Evolutionary conservation across 2,329 filamentous ascomycete species (phyloP), one percentile per base, ranked within the genome.

Genomic region (Pyrenochaeta sp.): DNA sequence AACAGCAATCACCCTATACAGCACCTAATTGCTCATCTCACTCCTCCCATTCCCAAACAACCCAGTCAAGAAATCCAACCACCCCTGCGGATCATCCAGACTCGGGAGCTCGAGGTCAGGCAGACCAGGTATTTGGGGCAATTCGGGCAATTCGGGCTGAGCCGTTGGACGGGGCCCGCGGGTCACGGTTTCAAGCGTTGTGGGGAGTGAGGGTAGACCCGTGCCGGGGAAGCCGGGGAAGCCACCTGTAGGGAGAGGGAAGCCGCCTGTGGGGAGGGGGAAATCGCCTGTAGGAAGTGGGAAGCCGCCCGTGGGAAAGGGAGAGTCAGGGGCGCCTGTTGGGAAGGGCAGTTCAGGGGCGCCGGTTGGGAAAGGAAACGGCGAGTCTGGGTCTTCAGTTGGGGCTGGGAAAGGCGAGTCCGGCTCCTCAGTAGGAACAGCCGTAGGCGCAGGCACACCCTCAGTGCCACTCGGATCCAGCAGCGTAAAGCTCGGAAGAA

Each of bases 401-500:
- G 44, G 35, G 18, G 26, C 17, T 4, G 43, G 36, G 23, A 46
- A 40, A 4, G 32, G 44, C 6, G 19, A 29, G 6, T 18, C 31
- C n/a, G 41, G 41, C 15, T 14, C 23, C 8, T 24, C 38, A 3
- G 39, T 46, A 13, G 42, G 42, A 1, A 21, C 11, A 19, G 36
- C 19, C 17, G 41, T 43, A 14, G 41, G 34, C 17, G 10, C n/a
- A 13, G 41, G 34, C 2, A 30, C 20, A 31, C 27, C 41, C 15
- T 24, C 15, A 15, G 21, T 34, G 14, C 17, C 27, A 26, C 15
- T 46, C 8, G 50, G 50, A 7, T 53, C 48, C 18, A 45, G 23
- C 3, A 52, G 24, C n/a, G 42, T 48, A 41, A 57, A 55, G 11
- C 32, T 35, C 3, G 53, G 53, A 5, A 57, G 47, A 11, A 47